Conservation (phyloP, 768 basidiomycete species). For the Mycena maculata region DNA sequence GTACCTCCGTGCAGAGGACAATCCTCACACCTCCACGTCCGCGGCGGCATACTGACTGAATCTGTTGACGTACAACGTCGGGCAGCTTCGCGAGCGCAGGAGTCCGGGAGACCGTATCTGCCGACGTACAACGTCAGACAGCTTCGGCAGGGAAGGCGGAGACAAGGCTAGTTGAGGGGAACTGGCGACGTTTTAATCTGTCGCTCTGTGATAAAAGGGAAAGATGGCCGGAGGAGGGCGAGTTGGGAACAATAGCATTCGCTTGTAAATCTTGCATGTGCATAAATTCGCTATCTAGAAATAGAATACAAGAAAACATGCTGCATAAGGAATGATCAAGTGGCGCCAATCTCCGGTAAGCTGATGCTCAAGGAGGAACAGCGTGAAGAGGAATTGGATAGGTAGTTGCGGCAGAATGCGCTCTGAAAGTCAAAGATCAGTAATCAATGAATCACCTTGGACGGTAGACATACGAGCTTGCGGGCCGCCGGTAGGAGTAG, state of each 20-base stretch:
- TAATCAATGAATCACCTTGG: neutral
- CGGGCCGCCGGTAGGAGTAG: slow-evolving; percentile 5
- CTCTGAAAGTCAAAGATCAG: slow-evolving; percentile 13
- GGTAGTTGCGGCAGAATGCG: slow-evolving; percentile 19
- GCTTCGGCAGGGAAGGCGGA: slow-evolving; percentile 10
- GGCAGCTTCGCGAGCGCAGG: slow-evolving; percentile 6
- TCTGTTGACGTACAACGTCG: slow-evolving; percentile 17
- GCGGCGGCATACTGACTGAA: slow-evolving; percentile 13
- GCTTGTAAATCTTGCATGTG: slow-evolving; percentile 13
- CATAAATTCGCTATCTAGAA: slow-evolving; percentile 13
- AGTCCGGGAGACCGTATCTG: too few species aligned
- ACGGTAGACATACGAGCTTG: slow-evolving; percentile 18
- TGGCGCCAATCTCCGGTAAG: slow-evolving; percentile 21
- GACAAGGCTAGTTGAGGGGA: neutral
- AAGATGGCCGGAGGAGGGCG: slow-evolving; percentile 6
- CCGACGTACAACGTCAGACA: slow-evolving; percentile 14
- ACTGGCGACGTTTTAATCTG: slow-evolving; percentile 7
- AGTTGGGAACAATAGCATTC: slow-evolving; percentile 13
- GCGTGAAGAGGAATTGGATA: slow-evolving; percentile 21
- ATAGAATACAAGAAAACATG: slow-evolving; percentile 14
- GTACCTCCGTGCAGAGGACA: slow-evolving; percentile 22
- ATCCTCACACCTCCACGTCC: slow-evolving; percentile 10
- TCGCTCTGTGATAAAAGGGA: slow-evolving; percentile 22
- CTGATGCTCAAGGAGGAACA: slow-evolving; percentile 19
- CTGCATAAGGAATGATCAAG: slow-evolving; percentile 21